Base-by-base conservation (phyloP, 306 rosid species). In the Vigna reflexopilosa region DNA sequence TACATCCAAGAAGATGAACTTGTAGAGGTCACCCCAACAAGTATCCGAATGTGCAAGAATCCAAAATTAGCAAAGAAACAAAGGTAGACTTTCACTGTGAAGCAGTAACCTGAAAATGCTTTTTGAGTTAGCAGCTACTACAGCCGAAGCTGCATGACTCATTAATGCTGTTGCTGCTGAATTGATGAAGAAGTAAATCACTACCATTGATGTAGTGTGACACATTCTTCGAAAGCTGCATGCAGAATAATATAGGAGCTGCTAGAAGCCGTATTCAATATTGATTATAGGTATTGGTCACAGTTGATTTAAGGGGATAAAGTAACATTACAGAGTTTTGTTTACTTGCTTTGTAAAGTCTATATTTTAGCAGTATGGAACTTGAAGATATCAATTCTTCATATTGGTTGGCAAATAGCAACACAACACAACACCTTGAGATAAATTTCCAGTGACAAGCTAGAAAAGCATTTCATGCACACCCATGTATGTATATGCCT, bases 1-100 rank as follows among this genome's bases (percentile, higher is more conserved):
- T 95, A 95, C 95, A 92, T 95, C 68, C 97, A 93, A 88, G 98
- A 95, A 88, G 99, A 95, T 74, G 99, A 95, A 81, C 83, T 88
- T 20, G 99, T 93, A 8, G 99, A 93, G 83, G 96, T 91, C 78
- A 93, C 98, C 65, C 99, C 98, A 0, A 52, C 32, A 30, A 86
- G 91, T 70, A 93, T 95, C 76, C 87, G 97, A 70, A 95, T 95
- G 94, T 85, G 90, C 91, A 95, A 95, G 84, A 95, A 93, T 83
- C 93, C 97, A 0, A 95, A 88, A 86, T 5, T 91, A n/a, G 11
- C 88, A 24, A 92, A 87, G 92, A 95, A 91, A 85, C 54, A 85
- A 68, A 91, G 89, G 86, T 88, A 90, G 90, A 74, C 42, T 65
- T 79, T 28, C 55, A 0, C 20, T 12, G n/a, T 49, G 77, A 73